Evolutionary conservation across 495 filamentous ascomycete genomes (phyloP).

Genomic region (Aspergillus baeticus): DNA sequence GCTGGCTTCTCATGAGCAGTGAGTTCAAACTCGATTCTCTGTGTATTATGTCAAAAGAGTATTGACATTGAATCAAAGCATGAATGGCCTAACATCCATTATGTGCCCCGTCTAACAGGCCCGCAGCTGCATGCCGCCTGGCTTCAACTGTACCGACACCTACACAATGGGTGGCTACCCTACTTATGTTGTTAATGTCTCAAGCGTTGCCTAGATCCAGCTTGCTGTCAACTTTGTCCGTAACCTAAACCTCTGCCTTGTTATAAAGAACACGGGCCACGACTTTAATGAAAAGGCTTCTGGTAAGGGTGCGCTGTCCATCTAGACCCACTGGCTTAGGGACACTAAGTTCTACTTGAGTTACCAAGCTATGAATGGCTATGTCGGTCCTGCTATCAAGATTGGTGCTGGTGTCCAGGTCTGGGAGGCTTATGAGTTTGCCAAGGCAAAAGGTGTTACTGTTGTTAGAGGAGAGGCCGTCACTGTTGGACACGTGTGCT

Average conservation of each 20-base stretch:
- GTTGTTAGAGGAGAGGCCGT: constrained; percentile 53
- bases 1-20: constrained; percentile 30
- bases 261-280: constrained; percentile 66
- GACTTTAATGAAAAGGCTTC: constrained; percentile 50
- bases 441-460: constrained; percentile 43
- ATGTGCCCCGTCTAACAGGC: constrained; percentile 46
- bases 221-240: constrained; percentile 52
- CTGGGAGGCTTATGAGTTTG: constrained; percentile 48
- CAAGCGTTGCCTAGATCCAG: constrained; percentile 50
- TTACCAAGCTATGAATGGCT: constrained; percentile 32
- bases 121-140: constrained; percentile 34
- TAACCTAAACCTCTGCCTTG: constrained; percentile 45
- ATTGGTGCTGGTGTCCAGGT: constrained; percentile 57
- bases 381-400: constrained; percentile 53
- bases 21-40: too few species aligned
- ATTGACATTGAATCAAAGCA: constrained; percentile 19
- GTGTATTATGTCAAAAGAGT: too few species aligned
- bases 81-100: constrained; percentile 36
- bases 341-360: constrained; percentile 33
- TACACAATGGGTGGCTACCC: constrained; percentile 59
- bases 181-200: constrained; percentile 58
- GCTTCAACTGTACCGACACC: constrained; percentile 31
- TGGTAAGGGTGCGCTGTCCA: constrained; percentile 43
- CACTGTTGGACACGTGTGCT: constrained; percentile 28
- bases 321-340: constrained; percentile 60